Evolutionary conservation across 2,329 filamentous ascomycete genomes (phyloP).

Genomic region (Leptographium galeiforme): DNA sequence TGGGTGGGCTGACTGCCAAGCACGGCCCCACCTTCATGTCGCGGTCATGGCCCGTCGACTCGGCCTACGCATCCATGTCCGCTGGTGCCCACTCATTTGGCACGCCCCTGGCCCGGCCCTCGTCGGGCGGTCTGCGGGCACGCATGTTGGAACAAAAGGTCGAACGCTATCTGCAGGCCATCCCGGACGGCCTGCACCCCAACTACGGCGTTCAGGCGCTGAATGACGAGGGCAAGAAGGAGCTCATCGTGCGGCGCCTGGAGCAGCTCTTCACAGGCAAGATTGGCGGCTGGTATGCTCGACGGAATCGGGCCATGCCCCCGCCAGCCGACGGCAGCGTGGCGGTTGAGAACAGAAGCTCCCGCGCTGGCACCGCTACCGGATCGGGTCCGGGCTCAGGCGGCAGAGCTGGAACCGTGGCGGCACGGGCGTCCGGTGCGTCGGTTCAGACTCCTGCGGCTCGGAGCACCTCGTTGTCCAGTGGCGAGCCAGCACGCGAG

Average conservation of each 20-base stretch:
- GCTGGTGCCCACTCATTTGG: conserved; percentile 32
- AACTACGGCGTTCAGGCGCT: conserved; percentile 36
- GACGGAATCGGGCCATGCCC: conserved; percentile 12
- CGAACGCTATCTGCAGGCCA: conserved; percentile 57
- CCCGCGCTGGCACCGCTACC: neutral
- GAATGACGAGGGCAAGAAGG: conserved; percentile 64
- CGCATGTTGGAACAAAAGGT: conserved; percentile 45
- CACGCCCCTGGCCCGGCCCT: conserved; percentile 24
- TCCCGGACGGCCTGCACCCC: conserved; percentile 55
- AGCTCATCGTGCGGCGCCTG: conserved; percentile 58
- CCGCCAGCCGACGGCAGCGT: neutral
- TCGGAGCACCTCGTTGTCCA: neutral
- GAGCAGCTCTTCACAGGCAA: conserved; percentile 76
- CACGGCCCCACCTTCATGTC: conserved; percentile 40
- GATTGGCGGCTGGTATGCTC: conserved; percentile 27
- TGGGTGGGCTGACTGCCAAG: conserved; percentile 31
- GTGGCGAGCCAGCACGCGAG: conserved; percentile 23
- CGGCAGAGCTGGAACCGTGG: neutral
- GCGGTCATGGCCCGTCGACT: conserved; percentile 41
- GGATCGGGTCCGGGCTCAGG: neutral
- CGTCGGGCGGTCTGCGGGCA: conserved; percentile 19
- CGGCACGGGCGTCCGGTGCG: neutral
- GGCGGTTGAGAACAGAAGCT: conserved; percentile 1
- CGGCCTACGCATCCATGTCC: conserved; percentile 57
- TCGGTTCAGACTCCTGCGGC: neutral